Evolutionary conservation across 768 basidiomycete genomes (phyloP), one percentile per base, ranked within the genome.

Genomic region (Leccinum obscurum): DNA sequence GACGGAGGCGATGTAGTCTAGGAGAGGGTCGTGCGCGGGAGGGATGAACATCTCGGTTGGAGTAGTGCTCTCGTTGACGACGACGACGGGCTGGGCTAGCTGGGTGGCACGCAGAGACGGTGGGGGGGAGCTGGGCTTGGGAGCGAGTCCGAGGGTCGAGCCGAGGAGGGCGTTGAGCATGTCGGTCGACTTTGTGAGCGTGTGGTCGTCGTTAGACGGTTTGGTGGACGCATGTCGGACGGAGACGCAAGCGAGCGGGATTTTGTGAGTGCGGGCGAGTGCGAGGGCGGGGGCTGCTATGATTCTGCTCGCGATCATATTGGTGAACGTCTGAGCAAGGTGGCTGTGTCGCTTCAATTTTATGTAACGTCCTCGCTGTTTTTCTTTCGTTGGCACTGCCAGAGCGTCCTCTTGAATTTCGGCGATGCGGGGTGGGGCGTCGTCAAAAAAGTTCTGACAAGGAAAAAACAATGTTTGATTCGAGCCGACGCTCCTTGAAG

Each of bases 21-120:
- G 83, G 3, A 93, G 78, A 1, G 92, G 92, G 71, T 92, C 90
- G 55, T 84, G 80, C 1, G 81, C 78, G n/a, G 90, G 89, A 3
- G 91, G 90, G 20, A 93, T 83, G 65, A 86, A 80, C 64, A 81
- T 78, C 50, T 60, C 61, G 5, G 50, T 10, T 17, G 34, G 11
- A 34, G 24, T 15, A 14, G 39, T n/a, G 30, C 54, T 51, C 15
- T 52, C 17, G n/a, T n/a, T 52, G 13, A 17, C 46, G 14, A 46
- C 46, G 4, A n/a, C 8, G 20, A 32, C n/a, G 5, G 20, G 14
- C n/a, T 44, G 46, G 8, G 24, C 5, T 35, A 28, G 51, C 53
- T 56, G 32, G 13, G 60, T 15, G 2, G 37, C 22, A 15, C 56
- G 39, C 20, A 20, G 56, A 15, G 32, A 46, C 14, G 39, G 58